A percentile compares a stretch with the other conserved stretches of the same genome.
phyloP scores from a whole-genome alignment of 1,139 yeast genomes.

The Hyphopichia buzzinii region DNA sequence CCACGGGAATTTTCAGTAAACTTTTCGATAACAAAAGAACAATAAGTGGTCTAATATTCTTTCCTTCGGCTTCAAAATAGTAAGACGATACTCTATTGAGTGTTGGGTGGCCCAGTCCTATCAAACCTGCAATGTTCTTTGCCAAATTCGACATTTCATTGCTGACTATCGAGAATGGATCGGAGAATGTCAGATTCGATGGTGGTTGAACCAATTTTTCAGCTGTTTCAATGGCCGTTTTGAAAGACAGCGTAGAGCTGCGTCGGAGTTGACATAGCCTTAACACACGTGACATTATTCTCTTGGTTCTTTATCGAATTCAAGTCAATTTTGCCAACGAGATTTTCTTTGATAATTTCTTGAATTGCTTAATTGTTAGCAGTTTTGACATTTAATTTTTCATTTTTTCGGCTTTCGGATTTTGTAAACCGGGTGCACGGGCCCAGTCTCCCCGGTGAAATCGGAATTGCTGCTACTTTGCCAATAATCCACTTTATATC shows the following conservation, averaged over 20 bases:
- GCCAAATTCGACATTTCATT: constrained; percentile 92
- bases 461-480: too few species aligned
- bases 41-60: constrained; percentile 88
- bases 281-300: constrained; percentile 15
- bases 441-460: too few species aligned
- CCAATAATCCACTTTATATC: too few species aligned
- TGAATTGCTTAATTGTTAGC: too few species aligned
- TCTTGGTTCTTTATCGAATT: constrained; percentile 36
- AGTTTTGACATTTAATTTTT: too few species aligned
- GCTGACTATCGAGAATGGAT: constrained; percentile 90
- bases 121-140: constrained; percentile 75
- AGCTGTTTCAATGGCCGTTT: constrained; percentile 72
- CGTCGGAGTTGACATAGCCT: not conserved
- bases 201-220: constrained; percentile 78
- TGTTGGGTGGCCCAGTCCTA: constrained; percentile 93
- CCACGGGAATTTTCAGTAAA: constrained; percentile 70
- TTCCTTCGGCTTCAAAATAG: constrained; percentile 95
- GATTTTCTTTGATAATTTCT: too few species aligned
- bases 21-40: constrained; percentile 84
- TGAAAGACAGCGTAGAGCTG: constrained; percentile 17
- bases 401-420: too few species aligned
- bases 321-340: constrained; percentile 45
- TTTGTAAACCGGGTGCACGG: too few species aligned
- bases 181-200: constrained; percentile 48
- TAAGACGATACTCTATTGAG: constrained; percentile 86